Base-by-base conservation (phyloP, 148 eudicot genomes). In the Nepenthes mirabilis region DNA sequence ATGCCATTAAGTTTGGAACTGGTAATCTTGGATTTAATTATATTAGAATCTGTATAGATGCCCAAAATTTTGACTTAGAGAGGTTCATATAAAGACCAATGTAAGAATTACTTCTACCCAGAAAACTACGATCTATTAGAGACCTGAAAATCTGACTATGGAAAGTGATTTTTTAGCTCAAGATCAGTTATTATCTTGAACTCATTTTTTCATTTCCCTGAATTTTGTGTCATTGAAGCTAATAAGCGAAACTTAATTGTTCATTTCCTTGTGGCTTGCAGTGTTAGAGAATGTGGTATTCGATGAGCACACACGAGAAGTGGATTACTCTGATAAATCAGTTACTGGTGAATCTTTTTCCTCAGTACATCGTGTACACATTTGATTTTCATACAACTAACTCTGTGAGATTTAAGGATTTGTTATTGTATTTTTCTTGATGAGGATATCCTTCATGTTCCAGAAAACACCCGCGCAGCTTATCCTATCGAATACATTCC, bases 241-340 rank as follows among this genome's bases (percentile, higher is more conserved):
- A 3, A n/a, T 2, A 9, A 9, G 52, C 11, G 9, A n/a, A 11
- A 9, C 11, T 5, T 56, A 36, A 34, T 14, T 2, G 47, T 55
- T 23, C 34, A 13, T 33, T 43, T 23, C 8, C 37, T 56, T 35
- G 14, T 58, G 34, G 12, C 23, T 65, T 43, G 58, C 82, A 90
- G 97, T 90, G 59, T 56, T 90, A 63, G 97, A 90, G 72, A 87
- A 90, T 62, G 97, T 90, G 65, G 97, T 90, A 55, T 90, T 90
- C 45, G 95, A 90, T 54, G 97, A 90, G 69, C 95, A 81, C 76
- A 84, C 83, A 5, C 77, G 97, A 37, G 95, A 84, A 52, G 97
- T 87, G 56, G 95, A 90, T 64, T 90, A 82, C 66, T n/a, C 68
- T 5, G 97, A 90, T 51, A 87, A 81, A 70, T 87, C 91, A 7